Evolutionary conservation across 371 early-diverging fungal species (phyloP).

Genomic region (Synchytrium microbalum): DNA sequence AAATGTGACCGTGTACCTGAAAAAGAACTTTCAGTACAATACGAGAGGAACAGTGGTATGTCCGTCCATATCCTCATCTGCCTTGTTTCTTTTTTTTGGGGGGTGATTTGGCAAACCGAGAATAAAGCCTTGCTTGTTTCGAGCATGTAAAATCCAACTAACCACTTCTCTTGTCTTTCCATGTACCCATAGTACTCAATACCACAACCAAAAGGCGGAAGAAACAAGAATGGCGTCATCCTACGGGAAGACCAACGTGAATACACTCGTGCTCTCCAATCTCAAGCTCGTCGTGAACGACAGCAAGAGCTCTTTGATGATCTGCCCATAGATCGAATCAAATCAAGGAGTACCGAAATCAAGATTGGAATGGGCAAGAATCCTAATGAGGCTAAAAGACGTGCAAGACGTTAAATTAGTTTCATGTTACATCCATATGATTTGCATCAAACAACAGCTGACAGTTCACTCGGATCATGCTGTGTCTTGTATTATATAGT

Average conservation of each 20-base stretch:
- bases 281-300: constrained; percentile 12
- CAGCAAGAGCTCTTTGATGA: constrained; percentile 14
- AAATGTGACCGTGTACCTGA: constrained; percentile 69
- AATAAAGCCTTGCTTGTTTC: neutral
- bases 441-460: too few relatives aligned
- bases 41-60: constrained; percentile 78
- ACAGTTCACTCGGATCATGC: too few relatives aligned
- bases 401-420: constrained; percentile 15
- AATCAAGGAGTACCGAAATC: neutral
- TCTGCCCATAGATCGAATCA: too few relatives aligned
- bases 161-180: constrained; percentile 2
- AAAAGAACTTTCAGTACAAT: constrained; percentile 84
- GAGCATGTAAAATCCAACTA: neutral
- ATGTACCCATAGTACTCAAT: constrained; percentile 65
- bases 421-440: neutral
- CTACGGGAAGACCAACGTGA: constrained; percentile 89
- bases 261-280: constrained; percentile 39
- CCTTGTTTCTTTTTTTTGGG: constrained; percentile 1
- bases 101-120: neutral
- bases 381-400: constrained; percentile 55
- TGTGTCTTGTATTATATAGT: too few relatives aligned
- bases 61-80: too few relatives aligned
- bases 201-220: constrained; percentile 78
- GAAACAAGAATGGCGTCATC: constrained; percentile 62
- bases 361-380: constrained; percentile 42